Evolutionary conservation across 2,329 filamentous ascomycete species (phyloP).

Genomic region (Xylaria sp.): DNA sequence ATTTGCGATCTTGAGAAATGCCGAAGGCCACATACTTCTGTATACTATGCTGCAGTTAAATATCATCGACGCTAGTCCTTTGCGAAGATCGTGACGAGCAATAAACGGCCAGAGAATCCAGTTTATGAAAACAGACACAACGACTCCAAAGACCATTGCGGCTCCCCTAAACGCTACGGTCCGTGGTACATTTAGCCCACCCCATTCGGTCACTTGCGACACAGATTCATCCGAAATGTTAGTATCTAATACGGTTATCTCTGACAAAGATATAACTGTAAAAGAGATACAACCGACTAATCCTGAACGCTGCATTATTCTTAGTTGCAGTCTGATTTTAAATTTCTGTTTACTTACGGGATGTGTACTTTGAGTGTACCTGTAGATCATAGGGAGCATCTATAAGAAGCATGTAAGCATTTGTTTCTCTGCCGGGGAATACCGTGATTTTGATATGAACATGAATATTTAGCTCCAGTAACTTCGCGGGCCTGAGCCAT

Average conservation of each 20-base stretch:
- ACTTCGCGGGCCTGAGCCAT: neutral
- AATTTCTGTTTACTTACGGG: constrained; percentile 52
- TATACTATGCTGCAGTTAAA: constrained; percentile 68
- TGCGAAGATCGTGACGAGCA: constrained; percentile 67
- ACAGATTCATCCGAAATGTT: constrained; percentile 52
- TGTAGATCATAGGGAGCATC: constrained; percentile 69
- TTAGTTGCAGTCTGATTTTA: constrained; percentile 7
- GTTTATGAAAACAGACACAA: constrained; percentile 64
- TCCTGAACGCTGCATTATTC: constrained; percentile 58
- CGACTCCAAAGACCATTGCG: constrained; percentile 63
- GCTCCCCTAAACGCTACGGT: constrained; percentile 60
- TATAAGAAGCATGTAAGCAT: constrained; percentile 23
- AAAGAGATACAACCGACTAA: constrained; percentile 68
- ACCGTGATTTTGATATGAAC: neutral
- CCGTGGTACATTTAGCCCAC: constrained; percentile 50
- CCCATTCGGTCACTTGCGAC: constrained; percentile 50
- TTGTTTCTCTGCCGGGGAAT: neutral
- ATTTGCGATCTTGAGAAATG: neutral
- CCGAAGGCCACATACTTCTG: constrained; percentile 52
- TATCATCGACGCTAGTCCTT: constrained; percentile 65
- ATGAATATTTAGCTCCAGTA: neutral
- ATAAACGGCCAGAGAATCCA: constrained; percentile 71
- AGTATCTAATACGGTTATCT: constrained; percentile 45
- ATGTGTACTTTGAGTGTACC: constrained; percentile 65
- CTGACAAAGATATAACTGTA: constrained; percentile 61